Percentiles rank a stretch among this genome's conserved stretches.
phyloP scores from a whole-genome alignment of 1,139 yeast species.

The Blastobotrys buckinghamii region DNA sequence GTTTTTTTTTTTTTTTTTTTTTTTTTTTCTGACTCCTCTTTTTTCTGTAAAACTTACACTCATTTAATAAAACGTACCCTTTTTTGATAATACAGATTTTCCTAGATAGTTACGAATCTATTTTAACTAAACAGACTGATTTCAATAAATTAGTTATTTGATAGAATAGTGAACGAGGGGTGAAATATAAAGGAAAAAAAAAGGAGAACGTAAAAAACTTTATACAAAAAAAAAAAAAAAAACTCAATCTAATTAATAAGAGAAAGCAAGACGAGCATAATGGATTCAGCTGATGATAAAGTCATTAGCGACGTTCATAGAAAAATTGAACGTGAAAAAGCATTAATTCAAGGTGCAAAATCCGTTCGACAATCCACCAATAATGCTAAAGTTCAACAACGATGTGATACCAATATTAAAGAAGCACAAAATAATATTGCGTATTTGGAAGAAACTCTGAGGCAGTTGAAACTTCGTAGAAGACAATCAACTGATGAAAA shows the following conservation, averaged over 20 bases:
- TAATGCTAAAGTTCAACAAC: slow-evolving; percentile 78
- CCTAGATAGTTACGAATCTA: too few species aligned
- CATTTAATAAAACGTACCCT: too few species aligned
- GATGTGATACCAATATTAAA: slow-evolving; percentile 83
- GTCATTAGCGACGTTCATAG: slow-evolving; percentile 57
- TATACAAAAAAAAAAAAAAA: too few species aligned
- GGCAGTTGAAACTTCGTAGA: slow-evolving; percentile 46
- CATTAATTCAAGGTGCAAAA: slow-evolving; percentile 78
- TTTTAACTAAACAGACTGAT: too few species aligned
- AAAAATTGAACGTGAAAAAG: slow-evolving; percentile 82
- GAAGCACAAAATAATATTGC: slow-evolving; percentile 91
- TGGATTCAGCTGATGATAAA: slow-evolving; percentile 20
- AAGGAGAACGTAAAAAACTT: too few species aligned
- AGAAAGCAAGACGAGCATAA: too few species aligned
- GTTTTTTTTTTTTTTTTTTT: slow-evolving; percentile 1
- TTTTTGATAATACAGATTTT: too few species aligned
- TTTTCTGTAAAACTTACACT: neutral
- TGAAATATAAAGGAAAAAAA: too few species aligned
- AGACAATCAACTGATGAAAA: slow-evolving; percentile 10
- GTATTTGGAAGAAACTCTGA: slow-evolving; percentile 72
- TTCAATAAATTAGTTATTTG: too few species aligned
- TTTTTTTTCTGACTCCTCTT: neutral
- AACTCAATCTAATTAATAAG: too few species aligned
- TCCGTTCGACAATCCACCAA: slow-evolving; percentile 69
- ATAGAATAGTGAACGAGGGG: too few species aligned